Evolutionary conservation across 1,284 basidiomycete genomes (phyloP).

Genomic region (Phellinidium pouzarii): DNA sequence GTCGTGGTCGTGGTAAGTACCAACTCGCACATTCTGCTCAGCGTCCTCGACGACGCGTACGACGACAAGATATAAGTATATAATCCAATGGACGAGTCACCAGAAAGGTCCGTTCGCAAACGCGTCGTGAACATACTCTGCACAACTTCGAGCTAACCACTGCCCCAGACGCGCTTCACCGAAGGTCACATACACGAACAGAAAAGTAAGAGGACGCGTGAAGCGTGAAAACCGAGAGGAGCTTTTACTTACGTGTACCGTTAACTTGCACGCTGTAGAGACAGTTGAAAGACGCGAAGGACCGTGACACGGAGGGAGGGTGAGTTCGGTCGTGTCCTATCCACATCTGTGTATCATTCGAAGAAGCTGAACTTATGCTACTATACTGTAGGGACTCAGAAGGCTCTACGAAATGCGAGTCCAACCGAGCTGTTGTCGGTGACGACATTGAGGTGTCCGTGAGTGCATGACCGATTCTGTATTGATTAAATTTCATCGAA

Average conservation of each 20-base stretch:
- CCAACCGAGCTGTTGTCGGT: neutral
- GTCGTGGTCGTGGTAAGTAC: too few species aligned
- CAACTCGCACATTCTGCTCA: too few species aligned
- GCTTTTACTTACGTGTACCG: neutral
- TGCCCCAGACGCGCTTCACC: neutral
- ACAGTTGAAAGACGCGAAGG: neutral
- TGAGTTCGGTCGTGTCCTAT: neutral
- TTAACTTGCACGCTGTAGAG: neutral
- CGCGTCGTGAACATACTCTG: neutral
- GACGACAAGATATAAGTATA: too few species aligned
- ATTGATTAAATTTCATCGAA: neutral
- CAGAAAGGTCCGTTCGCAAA: slow-evolving; percentile 6
- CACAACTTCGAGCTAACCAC: neutral
- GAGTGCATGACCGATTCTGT: neutral
- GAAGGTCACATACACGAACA: slow-evolving; percentile 12
- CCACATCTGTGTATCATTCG: too few species aligned
- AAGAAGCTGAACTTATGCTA: too few species aligned
- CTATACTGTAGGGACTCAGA: neutral
- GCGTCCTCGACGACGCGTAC: too few species aligned
- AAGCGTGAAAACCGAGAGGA: neutral
- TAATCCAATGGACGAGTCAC: too few species aligned
- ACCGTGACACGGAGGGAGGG: neutral
- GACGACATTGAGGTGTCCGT: neutral
- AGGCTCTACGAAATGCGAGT: neutral
- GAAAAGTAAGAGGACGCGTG: slow-evolving; percentile 5